Evolutionary conservation across 768 basidiomycete species (phyloP).

Genomic region (Collybiopsis luxurians): DNA sequence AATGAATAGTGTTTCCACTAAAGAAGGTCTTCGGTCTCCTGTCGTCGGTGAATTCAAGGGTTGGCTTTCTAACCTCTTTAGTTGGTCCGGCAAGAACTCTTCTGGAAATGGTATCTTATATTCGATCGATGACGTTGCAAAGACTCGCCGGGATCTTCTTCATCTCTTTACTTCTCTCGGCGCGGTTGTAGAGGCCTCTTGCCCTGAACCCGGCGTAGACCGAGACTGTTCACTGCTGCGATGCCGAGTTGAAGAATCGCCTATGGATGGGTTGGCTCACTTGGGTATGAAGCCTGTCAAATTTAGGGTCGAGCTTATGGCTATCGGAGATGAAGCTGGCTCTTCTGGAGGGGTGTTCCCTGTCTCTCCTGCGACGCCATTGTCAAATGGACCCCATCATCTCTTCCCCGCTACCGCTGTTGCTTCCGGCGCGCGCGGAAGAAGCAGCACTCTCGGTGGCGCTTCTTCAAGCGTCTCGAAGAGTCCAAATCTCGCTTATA

Average conservation of each 20-base stretch:
- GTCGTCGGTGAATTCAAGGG: slow-evolving; percentile 82
- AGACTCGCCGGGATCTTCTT: slow-evolving; percentile 63
- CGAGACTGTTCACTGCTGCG: slow-evolving; percentile 22
- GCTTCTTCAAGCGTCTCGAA: neutral
- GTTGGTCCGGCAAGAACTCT: slow-evolving; percentile 66
- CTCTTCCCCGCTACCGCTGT: slow-evolving; percentile 9
- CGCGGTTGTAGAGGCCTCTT: slow-evolving; percentile 42
- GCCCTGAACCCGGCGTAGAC: slow-evolving; percentile 20
- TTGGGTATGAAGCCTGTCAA: slow-evolving; percentile 60
- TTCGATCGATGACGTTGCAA: slow-evolving; percentile 51
- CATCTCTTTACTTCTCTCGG: slow-evolving; percentile 67
- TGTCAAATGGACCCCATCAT: slow-evolving; percentile 13
- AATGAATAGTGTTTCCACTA: slow-evolving; percentile 29
- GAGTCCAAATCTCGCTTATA: neutral
- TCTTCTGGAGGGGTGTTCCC: slow-evolving; percentile 5
- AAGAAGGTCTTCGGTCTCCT: slow-evolving; percentile 51
- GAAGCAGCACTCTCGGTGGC: slow-evolving; percentile 18
- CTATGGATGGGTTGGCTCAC: slow-evolving; percentile 31
- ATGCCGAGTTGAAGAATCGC: slow-evolving; percentile 54
- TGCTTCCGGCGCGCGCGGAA: slow-evolving; percentile 19
- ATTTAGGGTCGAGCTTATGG: slow-evolving; percentile 73
- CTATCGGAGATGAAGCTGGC: slow-evolving; percentile 9
- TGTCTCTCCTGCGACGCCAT: slow-evolving; percentile 14
- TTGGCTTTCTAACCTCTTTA: slow-evolving; percentile 96
- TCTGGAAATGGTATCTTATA: slow-evolving; percentile 41